Base-by-base conservation (phyloP, 208 protist species). In the Crithidia fasciculata region DNA sequence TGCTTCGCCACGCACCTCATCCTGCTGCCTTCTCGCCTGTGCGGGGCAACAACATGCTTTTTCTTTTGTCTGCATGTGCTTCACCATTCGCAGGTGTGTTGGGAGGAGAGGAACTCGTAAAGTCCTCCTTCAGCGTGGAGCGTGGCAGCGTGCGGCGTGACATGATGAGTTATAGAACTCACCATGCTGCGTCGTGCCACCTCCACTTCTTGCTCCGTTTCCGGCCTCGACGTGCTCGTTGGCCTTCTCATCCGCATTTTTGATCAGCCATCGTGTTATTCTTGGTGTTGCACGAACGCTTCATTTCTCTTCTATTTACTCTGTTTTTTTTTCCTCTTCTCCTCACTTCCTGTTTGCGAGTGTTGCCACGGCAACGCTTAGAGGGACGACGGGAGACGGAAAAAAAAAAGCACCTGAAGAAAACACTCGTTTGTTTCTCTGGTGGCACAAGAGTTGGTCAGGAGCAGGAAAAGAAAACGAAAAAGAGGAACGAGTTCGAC, bases 401-500 rank as follows among this genome's bases (percentile, higher is more conserved):
- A 18, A 50, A 49, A 8, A 57, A 59, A 16, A 50, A 39, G 7
- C 2, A 12, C 28, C 28, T 28, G 28, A 52, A 2, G 4, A 39
- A 66, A 8, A 59, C 19, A 69, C 39, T 39, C 47, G 28, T 28
- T 28, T 28, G 28, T 28, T 28, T 28, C 1, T 28, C 28, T 0
- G 28, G 28, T 0, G 28, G 8, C 62, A 45, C 62, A 45, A 37
- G 28, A 3, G 47, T 67, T 56, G 41, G 19, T 8, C 63, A 67
- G 63, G 36, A 47, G 5, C 37, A 50, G 28, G 28, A 28, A 28
- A 28, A 28, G 28, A 63, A 61, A 69, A 41, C 15, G 5, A 5
- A 70, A 49, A 12, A 59, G 28, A 39, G 49, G 56, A 70, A 49
- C 54, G 65, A 70, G 53, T n/a, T 61, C 53, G 65, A 70, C 61